Conservation (phyloP, 805 yeast genomes). For the Brettanomyces sp. region DNA sequence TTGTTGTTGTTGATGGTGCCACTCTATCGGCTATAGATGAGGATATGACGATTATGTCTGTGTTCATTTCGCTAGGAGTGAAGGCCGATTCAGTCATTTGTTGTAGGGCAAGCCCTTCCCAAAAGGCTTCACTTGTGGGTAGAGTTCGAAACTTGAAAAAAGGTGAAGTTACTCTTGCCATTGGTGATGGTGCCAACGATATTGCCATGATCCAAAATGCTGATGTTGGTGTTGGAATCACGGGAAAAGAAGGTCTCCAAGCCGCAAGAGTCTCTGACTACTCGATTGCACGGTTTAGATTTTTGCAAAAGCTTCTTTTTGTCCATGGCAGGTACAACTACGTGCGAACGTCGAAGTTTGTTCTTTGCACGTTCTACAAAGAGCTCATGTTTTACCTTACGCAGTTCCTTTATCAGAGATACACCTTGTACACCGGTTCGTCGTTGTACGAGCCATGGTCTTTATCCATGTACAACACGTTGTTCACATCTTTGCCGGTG, state of each 20-base stretch:
- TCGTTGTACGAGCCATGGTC: slow-evolving; percentile 95
- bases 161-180: slow-evolving; percentile 76
- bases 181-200: slow-evolving; percentile 99
- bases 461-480: slow-evolving; percentile 90
- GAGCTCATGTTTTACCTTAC: slow-evolving; percentile 84
- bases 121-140: slow-evolving; percentile 83
- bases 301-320: slow-evolving; percentile 65
- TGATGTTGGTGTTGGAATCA: slow-evolving; percentile 94
- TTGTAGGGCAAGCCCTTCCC: slow-evolving; percentile 96
- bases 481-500: slow-evolving; percentile 89
- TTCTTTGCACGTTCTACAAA: slow-evolving; percentile 88
- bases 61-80: slow-evolving; percentile 79
- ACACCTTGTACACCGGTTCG: slow-evolving; percentile 84
- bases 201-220: slow-evolving; percentile 99
- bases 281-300: slow-evolving; percentile 90
- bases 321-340: slow-evolving; percentile 97
- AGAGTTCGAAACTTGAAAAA: slow-evolving; percentile 65
- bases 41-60: slow-evolving; percentile 61
- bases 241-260: slow-evolving; percentile 94
- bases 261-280: slow-evolving; percentile 95
- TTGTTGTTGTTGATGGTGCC: slow-evolving; percentile 92
- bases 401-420: slow-evolving; percentile 79
- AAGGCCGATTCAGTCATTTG: slow-evolving; percentile 85
- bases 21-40: slow-evolving; percentile 66
- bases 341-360: slow-evolving; percentile 83